phyloP scores from a whole-genome alignment of 768 basidiomycete genomes.

The Lactarius sp. region DNA sequence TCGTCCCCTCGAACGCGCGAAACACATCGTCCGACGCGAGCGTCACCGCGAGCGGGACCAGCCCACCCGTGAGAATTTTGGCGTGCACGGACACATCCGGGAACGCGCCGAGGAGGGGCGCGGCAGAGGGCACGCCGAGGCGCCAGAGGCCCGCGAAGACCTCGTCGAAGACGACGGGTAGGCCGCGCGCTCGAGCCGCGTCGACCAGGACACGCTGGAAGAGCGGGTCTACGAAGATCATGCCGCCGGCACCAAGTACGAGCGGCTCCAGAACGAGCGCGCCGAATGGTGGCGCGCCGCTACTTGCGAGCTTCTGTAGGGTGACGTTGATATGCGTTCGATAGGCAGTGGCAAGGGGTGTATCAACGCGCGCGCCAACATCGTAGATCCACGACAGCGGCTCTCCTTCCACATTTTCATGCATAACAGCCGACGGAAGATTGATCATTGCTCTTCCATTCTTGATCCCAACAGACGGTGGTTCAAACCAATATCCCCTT shows the following conservation, averaged over 20 bases:
- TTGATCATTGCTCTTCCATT: slow-evolving; percentile 51
- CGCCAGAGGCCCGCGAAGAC: slow-evolving; percentile 94
- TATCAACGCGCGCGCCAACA: slow-evolving; percentile 52
- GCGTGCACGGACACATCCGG: slow-evolving; percentile 93
- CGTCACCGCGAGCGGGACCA: slow-evolving; percentile 85
- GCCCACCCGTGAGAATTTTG: slow-evolving; percentile 90
- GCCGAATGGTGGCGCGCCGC: slow-evolving; percentile 45
- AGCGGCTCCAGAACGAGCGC: slow-evolving; percentile 88
- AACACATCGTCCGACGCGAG: slow-evolving; percentile 79
- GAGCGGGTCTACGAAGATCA: slow-evolving; percentile 96
- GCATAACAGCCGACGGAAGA: slow-evolving; percentile 45
- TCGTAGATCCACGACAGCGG: slow-evolving; percentile 66
- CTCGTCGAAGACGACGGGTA: slow-evolving; percentile 94
- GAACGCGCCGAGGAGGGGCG: slow-evolving; percentile 58
- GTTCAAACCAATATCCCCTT: slow-evolving; percentile 91
- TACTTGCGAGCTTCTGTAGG: slow-evolving; percentile 43
- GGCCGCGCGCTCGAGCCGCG: slow-evolving; percentile 65
- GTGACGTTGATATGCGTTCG: slow-evolving; percentile 49
- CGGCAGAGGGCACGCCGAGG: slow-evolving; percentile 63
- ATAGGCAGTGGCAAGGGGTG: slow-evolving; percentile 65
- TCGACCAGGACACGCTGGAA: slow-evolving; percentile 89
- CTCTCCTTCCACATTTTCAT: slow-evolving; percentile 33
- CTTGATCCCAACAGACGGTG: slow-evolving; percentile 70
- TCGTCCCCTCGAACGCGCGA: slow-evolving; percentile 68
- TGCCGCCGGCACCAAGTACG: slow-evolving; percentile 92